Conservation (phyloP, 805 yeast species). For the Candida hispaniensis region DNA sequence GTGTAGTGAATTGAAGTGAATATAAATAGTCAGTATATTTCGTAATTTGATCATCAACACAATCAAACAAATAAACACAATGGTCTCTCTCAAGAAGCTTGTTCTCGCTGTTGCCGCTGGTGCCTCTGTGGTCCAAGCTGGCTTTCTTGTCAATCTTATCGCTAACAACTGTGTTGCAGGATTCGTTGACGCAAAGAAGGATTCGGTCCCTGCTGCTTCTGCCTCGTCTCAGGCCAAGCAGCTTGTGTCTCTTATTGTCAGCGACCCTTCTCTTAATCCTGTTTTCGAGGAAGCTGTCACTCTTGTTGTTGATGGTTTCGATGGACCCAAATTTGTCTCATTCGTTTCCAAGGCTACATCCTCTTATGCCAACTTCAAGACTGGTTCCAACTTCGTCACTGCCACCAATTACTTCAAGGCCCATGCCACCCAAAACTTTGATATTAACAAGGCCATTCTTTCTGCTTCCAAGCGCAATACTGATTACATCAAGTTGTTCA, state of each 20-base stretch:
- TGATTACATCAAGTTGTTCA: conserved; percentile 14
- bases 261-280: conserved; percentile 19
- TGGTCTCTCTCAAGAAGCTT: conserved; percentile 26
- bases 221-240: conserved; percentile 21
- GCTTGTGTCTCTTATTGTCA: conserved; percentile 18
- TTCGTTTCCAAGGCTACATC: conserved; percentile 17
- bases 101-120: conserved; percentile 15
- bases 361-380: conserved; percentile 18
- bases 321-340: conserved; percentile 13
- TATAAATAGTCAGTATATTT: no score
- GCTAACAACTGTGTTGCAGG: conserved; percentile 7
- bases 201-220: conserved; percentile 17
- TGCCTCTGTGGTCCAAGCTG: conserved; percentile 14
- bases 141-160: conserved; percentile 13
- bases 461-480: conserved; percentile 16
- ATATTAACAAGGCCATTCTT: conserved; percentile 22
- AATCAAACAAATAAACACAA: no score
- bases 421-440: conserved; percentile 21
- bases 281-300: conserved; percentile 15
- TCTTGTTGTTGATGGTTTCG: conserved; percentile 5
- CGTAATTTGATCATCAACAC: no score
- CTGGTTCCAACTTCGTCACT: conserved; percentile 20
- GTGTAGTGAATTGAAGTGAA: no score
- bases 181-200: conserved; percentile 13
- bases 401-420: conserved; percentile 20